A percentile compares a stretch with the other conserved stretches of the same genome.
Evolutionary conservation across 2,329 filamentous ascomycete species (phyloP).

Genomic region (Stylonectria norvegica): DNA sequence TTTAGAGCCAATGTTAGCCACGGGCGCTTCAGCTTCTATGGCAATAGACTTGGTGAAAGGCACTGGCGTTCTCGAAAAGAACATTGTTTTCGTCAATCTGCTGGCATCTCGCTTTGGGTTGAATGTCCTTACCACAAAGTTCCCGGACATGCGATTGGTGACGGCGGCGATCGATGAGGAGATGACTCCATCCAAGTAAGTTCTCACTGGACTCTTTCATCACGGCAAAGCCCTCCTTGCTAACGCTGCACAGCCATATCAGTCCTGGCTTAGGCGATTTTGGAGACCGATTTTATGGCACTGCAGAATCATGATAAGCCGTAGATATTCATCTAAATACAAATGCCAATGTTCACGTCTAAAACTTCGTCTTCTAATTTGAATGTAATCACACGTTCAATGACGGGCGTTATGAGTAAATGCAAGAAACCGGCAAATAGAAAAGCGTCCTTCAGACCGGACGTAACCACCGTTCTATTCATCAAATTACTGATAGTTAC

Average conservation of each 20-base stretch:
- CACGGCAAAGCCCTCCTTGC: neutral
- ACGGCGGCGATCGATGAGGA: constrained; percentile 18
- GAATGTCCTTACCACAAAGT: constrained; percentile 15
- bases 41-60: constrained; percentile 18
- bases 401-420: too few relatives aligned
- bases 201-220: neutral
- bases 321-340: too few relatives aligned
- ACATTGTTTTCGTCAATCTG: constrained; percentile 30
- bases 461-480: too few relatives aligned
- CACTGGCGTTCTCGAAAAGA: constrained; percentile 18
- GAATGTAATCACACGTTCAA: too few relatives aligned
- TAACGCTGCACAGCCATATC: constrained; percentile 28
- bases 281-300: constrained; percentile 31
- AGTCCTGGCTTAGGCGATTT: constrained; percentile 36
- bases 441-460: too few relatives aligned
- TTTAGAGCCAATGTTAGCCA: constrained; percentile 25
- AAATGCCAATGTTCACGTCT: too few relatives aligned
- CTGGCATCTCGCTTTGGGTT: constrained; percentile 26
- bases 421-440: too few relatives aligned
- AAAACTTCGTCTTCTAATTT: too few relatives aligned
- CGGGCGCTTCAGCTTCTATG: constrained; percentile 19
- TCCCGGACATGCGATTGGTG: constrained; percentile 22
- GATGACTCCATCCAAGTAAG: constrained; percentile 17
- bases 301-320: too few relatives aligned
- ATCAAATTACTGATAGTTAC: too few relatives aligned